Evolutionary conservation across 768 basidiomycete genomes (phyloP).

Genomic region (Xerocomellus amylosporus): DNA sequence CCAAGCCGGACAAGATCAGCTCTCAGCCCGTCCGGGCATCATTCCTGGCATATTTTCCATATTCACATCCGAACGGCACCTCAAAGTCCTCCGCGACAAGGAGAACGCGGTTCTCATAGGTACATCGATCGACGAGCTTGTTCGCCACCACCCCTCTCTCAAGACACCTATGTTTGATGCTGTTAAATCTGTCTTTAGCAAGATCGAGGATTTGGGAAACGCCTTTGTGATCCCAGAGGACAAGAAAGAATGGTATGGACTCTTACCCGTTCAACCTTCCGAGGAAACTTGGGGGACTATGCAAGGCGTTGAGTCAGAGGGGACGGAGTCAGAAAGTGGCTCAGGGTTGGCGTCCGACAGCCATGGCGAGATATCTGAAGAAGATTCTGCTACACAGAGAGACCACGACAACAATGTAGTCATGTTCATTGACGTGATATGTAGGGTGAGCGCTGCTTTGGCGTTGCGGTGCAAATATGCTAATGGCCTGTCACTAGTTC

Average conservation of each 20-base stretch:
- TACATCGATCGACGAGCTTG: slow-evolving; percentile 89
- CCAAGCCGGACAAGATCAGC: slow-evolving; percentile 78
- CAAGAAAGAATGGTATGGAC: slow-evolving; percentile 64
- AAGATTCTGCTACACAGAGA: slow-evolving; percentile 41
- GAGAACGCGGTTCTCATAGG: slow-evolving; percentile 91
- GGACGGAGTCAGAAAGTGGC: slow-evolving; percentile 18
- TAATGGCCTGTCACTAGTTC: slow-evolving; percentile 50
- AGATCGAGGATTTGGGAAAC: slow-evolving; percentile 73
- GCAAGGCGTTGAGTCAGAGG: slow-evolving; percentile 40
- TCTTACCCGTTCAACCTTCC: slow-evolving; percentile 36
- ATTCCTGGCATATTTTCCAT: slow-evolving; percentile 83
- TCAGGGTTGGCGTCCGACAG: slow-evolving; percentile 17
- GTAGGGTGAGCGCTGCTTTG: slow-evolving; percentile 53
- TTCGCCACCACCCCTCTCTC: slow-evolving; percentile 90
- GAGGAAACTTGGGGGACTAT: slow-evolving; percentile 42
- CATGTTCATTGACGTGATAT: slow-evolving; percentile 74
- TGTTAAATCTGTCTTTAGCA: slow-evolving; percentile 63
- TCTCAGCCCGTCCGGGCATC: slow-evolving; percentile 72
- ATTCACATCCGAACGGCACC: slow-evolving; percentile 80
- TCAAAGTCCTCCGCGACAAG: slow-evolving; percentile 84
- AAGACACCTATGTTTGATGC: slow-evolving; percentile 79
- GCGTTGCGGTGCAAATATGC: background rate
- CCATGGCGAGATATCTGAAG: slow-evolving; percentile 16
- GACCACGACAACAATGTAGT: slow-evolving; percentile 74
- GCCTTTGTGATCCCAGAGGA: slow-evolving; percentile 54